These are phyloP conservation scores for Penicillium paxilli DNA, from an alignment of 495 filamentous ascomycete genomes.

Conservation along the genomic window DNA sequence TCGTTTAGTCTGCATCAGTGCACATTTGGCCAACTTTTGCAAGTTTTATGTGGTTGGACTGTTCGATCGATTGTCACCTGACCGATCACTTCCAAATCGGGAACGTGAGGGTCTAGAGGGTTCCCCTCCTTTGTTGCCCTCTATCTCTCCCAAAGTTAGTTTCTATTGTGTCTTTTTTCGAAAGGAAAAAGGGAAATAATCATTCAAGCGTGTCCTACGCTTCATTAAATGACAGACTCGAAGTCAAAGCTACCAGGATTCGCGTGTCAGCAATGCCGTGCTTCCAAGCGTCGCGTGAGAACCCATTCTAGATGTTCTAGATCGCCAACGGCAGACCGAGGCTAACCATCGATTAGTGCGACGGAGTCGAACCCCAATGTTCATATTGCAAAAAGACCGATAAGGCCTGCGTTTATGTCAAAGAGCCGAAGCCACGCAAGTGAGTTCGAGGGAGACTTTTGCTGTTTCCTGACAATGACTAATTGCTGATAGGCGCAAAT, in stretches of 20 bases:
- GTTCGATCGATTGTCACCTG: background rate
- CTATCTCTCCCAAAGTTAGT: too few species aligned
- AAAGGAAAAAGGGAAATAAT: too few species aligned
- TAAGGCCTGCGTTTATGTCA: background rate
- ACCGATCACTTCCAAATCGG: background rate
- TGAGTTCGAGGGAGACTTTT: background rate
- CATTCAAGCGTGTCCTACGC: too few species aligned
- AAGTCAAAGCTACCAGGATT: background rate
- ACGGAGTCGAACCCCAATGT: slow-evolving; percentile 3
- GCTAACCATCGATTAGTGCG: background rate
- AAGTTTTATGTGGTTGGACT: background rate
- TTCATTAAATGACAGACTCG: background rate
- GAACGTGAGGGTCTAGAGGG: too few species aligned
- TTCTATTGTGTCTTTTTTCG: too few species aligned
- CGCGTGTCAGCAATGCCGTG: slow-evolving; percentile 5
- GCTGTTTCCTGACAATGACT: background rate
- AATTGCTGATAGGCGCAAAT: slow-evolving; percentile 4
- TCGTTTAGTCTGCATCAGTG: background rate
- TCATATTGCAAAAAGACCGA: background rate
- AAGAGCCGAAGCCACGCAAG: background rate
- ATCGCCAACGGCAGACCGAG: background rate
- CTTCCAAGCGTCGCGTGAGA: slow-evolving; percentile 7
- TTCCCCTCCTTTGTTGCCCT: too few species aligned
- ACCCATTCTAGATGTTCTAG: background rate
- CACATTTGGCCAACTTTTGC: background rate